Evolutionary conservation across 2,329 filamentous ascomycete genomes (phyloP), one percentile per base, ranked within the genome.

Genomic region (Penicillium sp.): DNA sequence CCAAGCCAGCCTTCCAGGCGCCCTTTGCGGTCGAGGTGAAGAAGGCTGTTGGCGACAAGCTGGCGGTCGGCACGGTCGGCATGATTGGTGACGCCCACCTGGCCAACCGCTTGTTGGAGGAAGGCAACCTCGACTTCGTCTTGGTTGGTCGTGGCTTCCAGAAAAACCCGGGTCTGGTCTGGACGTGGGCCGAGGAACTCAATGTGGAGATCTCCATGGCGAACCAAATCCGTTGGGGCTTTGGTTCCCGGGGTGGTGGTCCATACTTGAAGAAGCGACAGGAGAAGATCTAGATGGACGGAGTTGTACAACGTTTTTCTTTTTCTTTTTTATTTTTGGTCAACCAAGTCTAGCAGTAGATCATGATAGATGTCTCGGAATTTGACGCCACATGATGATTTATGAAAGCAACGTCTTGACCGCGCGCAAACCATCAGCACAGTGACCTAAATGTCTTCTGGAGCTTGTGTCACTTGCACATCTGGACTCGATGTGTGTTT

Each of bases 101-200:
- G 65, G 89, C 88, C 5, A 78, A 82, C 76, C 55, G 80, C 72
- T 49, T 85, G 61, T 63, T 81, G 2, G 72, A 80, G 49, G 67
- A 72, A 52, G 66, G 72, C 7, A 67, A 70, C 52, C 59, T 83
- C 49, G 90, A 96, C 63, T 67, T 90, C n/a, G 82, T 85, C 0
- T 76, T 91, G 13, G 76, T 85, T 1, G 90, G 81, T 0, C 76
- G 88, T 47, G 84, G 86, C 61, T 93, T 93, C 68, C 76, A 94
- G 70, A 82, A 88, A 65, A 88, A 95, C 62, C 86, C 90, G 0
- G 83, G 87, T 49, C 82, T 90, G 63, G 85, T 89, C 7, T 81
- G 88, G 69, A 77, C 79, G 32, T 84, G 81, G 53, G 90, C 88
- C 0, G 78, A 86, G 51, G 80, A 89, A 55, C 72, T 95, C 29